Conservation (phyloP, 2,329 filamentous ascomycete genomes). For the Mollisiaceae sp. region DNA sequence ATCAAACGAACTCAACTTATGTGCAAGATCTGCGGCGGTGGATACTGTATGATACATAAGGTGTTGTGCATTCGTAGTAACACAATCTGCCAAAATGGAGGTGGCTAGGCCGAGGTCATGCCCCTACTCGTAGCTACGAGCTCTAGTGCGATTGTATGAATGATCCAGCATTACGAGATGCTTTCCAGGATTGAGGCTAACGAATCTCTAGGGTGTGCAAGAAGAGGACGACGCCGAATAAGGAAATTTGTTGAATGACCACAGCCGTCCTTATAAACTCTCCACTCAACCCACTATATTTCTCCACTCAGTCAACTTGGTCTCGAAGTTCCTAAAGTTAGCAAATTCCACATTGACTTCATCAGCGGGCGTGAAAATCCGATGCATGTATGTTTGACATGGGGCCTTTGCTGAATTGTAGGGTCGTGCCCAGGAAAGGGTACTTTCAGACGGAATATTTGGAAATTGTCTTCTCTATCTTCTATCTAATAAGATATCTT, state of each 20-base stretch:
- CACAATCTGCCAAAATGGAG: no score
- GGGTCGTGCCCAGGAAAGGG: neutral
- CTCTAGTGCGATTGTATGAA: slow-evolving; percentile 43
- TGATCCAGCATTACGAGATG: slow-evolving; percentile 11
- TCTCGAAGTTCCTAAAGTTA: neutral
- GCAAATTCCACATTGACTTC: neutral
- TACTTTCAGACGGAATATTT: neutral
- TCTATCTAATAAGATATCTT: neutral
- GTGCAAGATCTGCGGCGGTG: slow-evolving; percentile 75
- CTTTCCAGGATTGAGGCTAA: slow-evolving; percentile 23
- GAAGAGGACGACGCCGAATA: slow-evolving; percentile 35
- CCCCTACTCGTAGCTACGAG: slow-evolving; percentile 13
- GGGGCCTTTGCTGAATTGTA: neutral
- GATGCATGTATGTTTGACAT: neutral
- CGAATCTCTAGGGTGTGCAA: slow-evolving; percentile 33
- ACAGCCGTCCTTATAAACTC: neutral
- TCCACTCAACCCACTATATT: slow-evolving; percentile 11
- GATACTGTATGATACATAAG: slow-evolving; percentile 85
- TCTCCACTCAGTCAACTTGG: neutral
- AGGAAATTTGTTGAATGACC: slow-evolving; percentile 36
- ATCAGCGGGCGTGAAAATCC: neutral
- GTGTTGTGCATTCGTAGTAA: slow-evolving; percentile 57
- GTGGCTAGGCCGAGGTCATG: no score
- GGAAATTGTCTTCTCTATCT: neutral
- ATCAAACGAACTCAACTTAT: slow-evolving; percentile 71